Evolutionary conservation across 2,329 filamentous ascomycete genomes (phyloP).

Genomic region (Aspergillus fischeri): DNA sequence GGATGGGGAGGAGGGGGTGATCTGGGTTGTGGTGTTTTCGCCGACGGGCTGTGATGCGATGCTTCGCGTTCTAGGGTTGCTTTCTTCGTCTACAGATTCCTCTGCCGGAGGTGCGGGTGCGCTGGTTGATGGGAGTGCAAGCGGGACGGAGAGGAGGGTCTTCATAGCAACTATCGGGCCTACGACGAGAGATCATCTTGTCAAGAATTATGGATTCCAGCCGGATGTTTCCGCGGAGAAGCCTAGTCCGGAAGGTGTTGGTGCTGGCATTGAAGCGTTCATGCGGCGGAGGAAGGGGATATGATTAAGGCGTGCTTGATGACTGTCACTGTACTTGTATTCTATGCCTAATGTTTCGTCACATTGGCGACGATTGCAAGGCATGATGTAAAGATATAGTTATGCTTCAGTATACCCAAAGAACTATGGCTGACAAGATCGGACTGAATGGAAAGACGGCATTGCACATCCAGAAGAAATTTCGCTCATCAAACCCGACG

Average conservation of each 20-base stretch:
- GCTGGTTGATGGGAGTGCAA: slow-evolving; percentile 6
- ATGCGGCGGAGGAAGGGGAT: slow-evolving; percentile 20
- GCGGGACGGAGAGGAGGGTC: slow-evolving; percentile 23
- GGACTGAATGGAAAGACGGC: background rate
- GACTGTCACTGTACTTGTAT: background rate
- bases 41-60: slow-evolving; percentile 60
- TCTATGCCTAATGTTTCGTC: background rate
- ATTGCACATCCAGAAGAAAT: background rate
- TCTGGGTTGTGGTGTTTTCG: slow-evolving; percentile 51
- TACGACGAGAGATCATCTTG: slow-evolving; percentile 75
- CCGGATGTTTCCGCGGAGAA: slow-evolving; percentile 65
- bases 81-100: background rate
- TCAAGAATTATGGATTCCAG: slow-evolving; percentile 38
- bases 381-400: background rate
- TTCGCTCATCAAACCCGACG: background rate
- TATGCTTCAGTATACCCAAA: background rate
- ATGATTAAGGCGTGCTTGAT: background rate
- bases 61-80: slow-evolving; percentile 49
- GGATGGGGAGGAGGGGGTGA: slow-evolving; percentile 6
- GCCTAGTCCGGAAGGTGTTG: slow-evolving; percentile 77
- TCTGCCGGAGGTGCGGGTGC: background rate
- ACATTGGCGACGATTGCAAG: background rate
- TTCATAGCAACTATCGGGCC: slow-evolving; percentile 87
- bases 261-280: slow-evolving; percentile 60
- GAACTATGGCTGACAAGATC: background rate